phyloP scores from a whole-genome alignment of 257 asterid species.

The Scutellaria minor region DNA sequence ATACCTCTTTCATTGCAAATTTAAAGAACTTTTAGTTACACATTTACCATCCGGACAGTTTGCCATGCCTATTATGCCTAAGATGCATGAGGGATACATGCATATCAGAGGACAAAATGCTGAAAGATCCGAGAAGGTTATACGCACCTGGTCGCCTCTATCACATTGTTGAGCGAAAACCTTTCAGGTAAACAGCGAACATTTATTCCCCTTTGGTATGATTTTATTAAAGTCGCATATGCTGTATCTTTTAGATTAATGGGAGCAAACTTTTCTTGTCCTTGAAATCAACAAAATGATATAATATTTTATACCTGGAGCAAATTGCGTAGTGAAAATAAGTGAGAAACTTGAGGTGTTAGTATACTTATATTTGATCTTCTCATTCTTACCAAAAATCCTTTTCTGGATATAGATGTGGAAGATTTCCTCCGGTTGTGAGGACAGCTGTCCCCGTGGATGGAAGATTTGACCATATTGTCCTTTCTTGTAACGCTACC shows the following conservation, averaged over 20 bases:
- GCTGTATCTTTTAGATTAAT: neutral
- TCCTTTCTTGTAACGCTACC: constrained; percentile 91
- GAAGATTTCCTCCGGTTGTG: constrained; percentile 86
- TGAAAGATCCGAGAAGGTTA: constrained; percentile 79
- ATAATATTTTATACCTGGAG: neutral
- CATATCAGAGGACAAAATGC: constrained; percentile 76
- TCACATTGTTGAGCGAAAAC: constrained; percentile 86
- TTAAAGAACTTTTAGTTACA: neutral
- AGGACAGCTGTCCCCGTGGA: constrained; percentile 92
- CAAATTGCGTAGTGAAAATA: neutral
- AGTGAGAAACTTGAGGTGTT: constrained; percentile 4
- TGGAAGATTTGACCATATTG: constrained; percentile 95
- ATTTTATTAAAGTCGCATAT: neutral
- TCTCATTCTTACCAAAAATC: constrained; percentile 22
- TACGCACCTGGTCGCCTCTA: constrained; percentile 91
- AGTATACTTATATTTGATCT: constrained; percentile 10
- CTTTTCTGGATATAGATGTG: constrained; percentile 52
- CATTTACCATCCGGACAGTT: constrained; percentile 47
- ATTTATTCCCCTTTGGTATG: constrained; percentile 6
- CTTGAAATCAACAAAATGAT: neutral
- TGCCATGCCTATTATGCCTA: constrained; percentile 83
- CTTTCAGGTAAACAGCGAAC: constrained; percentile 57
- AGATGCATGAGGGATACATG: constrained; percentile 87
- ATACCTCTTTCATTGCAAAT: constrained; percentile 14
- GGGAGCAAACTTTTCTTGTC: neutral